phyloP scores from a whole-genome alignment of 2,329 filamentous ascomycete genomes.

The Sporothrix protearum region DNA sequence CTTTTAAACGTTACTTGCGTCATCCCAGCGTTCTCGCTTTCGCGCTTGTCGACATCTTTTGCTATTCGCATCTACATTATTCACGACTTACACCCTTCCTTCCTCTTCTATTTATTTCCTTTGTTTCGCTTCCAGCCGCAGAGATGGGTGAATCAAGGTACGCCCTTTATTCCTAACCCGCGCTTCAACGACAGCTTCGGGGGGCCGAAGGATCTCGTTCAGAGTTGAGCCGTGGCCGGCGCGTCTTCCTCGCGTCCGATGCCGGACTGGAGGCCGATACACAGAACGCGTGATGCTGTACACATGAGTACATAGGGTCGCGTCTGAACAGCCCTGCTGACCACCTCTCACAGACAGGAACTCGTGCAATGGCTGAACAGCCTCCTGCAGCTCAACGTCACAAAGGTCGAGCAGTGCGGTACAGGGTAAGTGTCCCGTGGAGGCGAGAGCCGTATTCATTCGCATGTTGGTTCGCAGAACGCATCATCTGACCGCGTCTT shows the following conservation, averaged over 20 bases:
- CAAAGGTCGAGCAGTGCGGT: constrained; percentile 74
- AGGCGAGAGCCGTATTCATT: too few species aligned
- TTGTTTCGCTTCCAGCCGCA: constrained; percentile 7
- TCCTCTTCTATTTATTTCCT: not conserved
- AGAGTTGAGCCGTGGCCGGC: not conserved
- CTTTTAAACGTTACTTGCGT: constrained; percentile 11
- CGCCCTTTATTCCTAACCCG: not conserved
- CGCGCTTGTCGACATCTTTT: not conserved
- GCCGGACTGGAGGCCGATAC: not conserved
- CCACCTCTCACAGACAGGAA: constrained; percentile 68
- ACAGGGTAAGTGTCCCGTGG: constrained; percentile 24
- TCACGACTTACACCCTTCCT: not conserved
- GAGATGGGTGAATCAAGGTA: constrained; percentile 30
- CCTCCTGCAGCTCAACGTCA: constrained; percentile 95
- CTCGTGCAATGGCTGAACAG: constrained; percentile 95
- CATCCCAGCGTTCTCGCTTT: not conserved
- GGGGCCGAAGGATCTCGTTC: not conserved
- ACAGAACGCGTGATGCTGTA: not conserved
- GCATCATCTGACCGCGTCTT: constrained; percentile 36
- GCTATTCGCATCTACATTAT: not conserved
- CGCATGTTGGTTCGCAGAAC: too few species aligned
- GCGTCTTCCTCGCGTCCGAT: not conserved
- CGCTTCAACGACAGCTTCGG: not conserved
- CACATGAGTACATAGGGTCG: not conserved
- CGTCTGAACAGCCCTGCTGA: not conserved